These are phyloP conservation scores for Mrakia gelida DNA, from an alignment of 768 basidiomycete species.

Conservation along the genomic window DNA sequence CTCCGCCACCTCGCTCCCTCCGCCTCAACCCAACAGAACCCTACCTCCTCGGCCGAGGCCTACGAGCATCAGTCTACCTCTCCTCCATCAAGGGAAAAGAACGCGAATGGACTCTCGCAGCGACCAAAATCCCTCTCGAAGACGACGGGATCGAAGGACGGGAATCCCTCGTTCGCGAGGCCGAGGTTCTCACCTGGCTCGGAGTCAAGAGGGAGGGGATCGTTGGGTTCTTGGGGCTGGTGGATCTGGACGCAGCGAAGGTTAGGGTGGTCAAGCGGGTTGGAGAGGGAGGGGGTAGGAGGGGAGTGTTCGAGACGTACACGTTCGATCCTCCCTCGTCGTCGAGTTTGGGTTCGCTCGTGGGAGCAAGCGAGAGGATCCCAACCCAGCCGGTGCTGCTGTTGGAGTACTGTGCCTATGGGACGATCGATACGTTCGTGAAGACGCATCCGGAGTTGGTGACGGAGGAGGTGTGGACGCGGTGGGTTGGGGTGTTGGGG, in stretches of 20 bases:
- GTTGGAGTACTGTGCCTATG: slow-evolving; percentile 40
- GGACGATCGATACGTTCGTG: slow-evolving; percentile 42
- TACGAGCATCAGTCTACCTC: slow-evolving; percentile 11
- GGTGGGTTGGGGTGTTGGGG: slow-evolving; percentile 44
- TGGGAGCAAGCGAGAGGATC: background rate
- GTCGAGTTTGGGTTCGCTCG: background rate
- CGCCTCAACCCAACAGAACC: background rate
- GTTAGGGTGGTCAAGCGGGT: background rate
- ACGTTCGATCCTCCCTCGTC: background rate
- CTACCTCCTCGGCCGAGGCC: slow-evolving; percentile 17
- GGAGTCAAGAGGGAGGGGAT: background rate
- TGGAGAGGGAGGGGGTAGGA: background rate
- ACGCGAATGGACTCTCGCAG: slow-evolving; percentile 12
- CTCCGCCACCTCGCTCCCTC: background rate
- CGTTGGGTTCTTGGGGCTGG: background rate
- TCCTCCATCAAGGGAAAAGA: slow-evolving; percentile 14
- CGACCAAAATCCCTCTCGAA: background rate
- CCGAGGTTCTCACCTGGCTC: slow-evolving; percentile 11
- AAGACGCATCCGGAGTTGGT: slow-evolving; percentile 39
- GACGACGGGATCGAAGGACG: slow-evolving; percentile 14
- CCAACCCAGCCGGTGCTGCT: slow-evolving; percentile 37
- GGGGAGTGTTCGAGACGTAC: background rate
- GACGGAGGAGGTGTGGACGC: slow-evolving; percentile 38
- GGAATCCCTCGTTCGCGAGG: background rate
- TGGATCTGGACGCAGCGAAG: background rate